These are phyloP conservation scores for Cryphonectria carpinicola DNA, from an alignment of 2,329 filamentous ascomycete species.

Conservation along the genomic window DNA sequence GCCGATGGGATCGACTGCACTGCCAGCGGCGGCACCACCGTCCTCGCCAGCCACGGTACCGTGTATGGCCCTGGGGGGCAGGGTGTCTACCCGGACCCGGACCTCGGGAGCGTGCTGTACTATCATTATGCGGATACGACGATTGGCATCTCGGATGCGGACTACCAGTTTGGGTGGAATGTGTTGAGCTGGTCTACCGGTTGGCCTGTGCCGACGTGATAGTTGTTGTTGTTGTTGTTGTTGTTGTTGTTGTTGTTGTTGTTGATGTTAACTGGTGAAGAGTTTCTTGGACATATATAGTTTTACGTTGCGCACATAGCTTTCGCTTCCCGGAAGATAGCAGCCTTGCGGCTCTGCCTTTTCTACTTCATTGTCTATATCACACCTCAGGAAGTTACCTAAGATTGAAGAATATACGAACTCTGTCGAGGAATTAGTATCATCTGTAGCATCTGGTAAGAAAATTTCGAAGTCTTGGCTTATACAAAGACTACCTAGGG, in stretches of 20 bases:
- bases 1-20: conserved; percentile 56
- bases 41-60: conserved; percentile 59
- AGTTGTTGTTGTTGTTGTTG: background rate
- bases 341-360: background rate
- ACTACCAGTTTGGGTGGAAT: conserved; percentile 53
- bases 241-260: too few relatives aligned
- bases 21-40: conserved; percentile 59
- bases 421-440: too few relatives aligned
- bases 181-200: conserved; percentile 45
- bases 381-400: too few relatives aligned
- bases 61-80: conserved; percentile 68
- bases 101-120: conserved; percentile 56
- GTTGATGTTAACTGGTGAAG: background rate
- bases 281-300: background rate
- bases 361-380: background rate
- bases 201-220: conserved; percentile 42
- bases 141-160: conserved; percentile 53
- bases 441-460: too few relatives aligned
- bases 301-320: background rate
- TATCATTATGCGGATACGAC: conserved; percentile 65
- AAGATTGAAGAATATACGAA: too few relatives aligned
- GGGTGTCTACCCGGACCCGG: conserved; percentile 56
- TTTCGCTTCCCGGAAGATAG: background rate
- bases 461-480: too few relatives aligned
- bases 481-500: too few relatives aligned